These are phyloP conservation scores for Trichoderma gamsii DNA, from an alignment of 495 filamentous ascomycete species.

Conservation along the genomic window DNA sequence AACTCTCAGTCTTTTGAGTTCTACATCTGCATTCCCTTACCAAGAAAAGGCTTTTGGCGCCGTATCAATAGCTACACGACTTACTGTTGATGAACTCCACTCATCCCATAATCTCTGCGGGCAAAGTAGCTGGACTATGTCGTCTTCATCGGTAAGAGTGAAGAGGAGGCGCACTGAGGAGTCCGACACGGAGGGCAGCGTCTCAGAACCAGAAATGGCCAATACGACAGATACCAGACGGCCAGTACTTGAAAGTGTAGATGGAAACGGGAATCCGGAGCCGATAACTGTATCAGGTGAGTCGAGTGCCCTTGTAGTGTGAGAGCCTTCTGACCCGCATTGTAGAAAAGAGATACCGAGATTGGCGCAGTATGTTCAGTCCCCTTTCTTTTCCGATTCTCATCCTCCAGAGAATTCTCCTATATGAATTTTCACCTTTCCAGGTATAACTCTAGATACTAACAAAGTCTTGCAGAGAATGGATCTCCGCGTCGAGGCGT, in stretches of 20 bases:
- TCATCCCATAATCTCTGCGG: background rate
- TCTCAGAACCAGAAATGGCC: background rate
- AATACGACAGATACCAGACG: no score
- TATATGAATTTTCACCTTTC: background rate
- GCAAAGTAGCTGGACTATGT: background rate
- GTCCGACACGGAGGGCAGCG: background rate
- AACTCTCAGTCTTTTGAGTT: no score
- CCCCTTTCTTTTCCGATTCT: background rate
- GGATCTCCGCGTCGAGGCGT: background rate
- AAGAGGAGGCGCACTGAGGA: background rate
- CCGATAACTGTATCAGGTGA: background rate
- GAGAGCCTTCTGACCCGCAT: background rate
- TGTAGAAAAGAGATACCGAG: conserved; percentile 6
- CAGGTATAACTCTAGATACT: background rate
- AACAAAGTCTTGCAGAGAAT: background rate
- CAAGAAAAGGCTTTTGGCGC: background rate
- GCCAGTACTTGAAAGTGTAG: background rate
- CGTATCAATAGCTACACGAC: background rate
- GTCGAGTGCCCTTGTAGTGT: background rate
- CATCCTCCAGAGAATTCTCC: background rate
- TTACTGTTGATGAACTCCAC: no score
- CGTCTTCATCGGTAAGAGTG: background rate
- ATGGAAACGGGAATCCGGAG: background rate
- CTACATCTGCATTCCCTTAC: background rate
- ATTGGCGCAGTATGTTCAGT: conserved; percentile 1